Evolutionary conservation across 2,329 filamentous ascomycete genomes (phyloP).

Genomic region (Penicillium polonicum): DNA sequence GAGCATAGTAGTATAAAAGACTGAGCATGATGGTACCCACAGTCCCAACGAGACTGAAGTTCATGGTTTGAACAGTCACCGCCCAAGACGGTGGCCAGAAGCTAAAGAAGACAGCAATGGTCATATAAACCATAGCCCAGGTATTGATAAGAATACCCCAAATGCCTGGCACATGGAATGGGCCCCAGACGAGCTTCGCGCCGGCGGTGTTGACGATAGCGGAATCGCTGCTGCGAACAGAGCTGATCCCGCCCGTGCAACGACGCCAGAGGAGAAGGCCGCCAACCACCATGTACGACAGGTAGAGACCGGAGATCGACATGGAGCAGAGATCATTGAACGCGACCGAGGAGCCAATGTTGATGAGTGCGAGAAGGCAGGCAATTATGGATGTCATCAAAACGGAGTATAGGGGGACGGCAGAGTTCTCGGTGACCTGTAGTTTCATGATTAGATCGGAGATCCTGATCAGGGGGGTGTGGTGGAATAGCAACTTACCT

Average conservation of each 20-base stretch:
- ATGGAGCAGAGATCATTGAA: conserved; percentile 37
- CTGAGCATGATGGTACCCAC: conserved; percentile 41
- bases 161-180: conserved; percentile 29
- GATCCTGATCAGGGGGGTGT: not conserved
- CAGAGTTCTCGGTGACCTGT: conserved; percentile 25
- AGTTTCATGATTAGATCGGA: not conserved
- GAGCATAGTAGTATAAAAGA: conserved; percentile 40
- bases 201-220: conserved; percentile 27
- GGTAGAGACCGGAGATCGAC: conserved; percentile 33
- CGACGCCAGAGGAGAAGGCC: conserved; percentile 31
- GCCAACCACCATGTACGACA: conserved; percentile 32
- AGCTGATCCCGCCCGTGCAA: conserved; percentile 21
- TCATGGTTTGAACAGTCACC: conserved; percentile 47
- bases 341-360: conserved; percentile 33
- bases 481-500: conserved; percentile 17
- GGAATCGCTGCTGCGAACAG: conserved; percentile 17
- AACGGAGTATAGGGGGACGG: conserved; percentile 29
- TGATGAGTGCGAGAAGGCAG: conserved; percentile 35
- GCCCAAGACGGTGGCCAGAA: conserved; percentile 47
- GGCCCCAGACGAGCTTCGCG: conserved; percentile 32
- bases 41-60: conserved; percentile 48
- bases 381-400: conserved; percentile 28
- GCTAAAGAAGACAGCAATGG: conserved; percentile 49
- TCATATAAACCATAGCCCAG: conserved; percentile 47
- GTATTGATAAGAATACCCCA: conserved; percentile 46